Evolutionary conservation across 768 basidiomycete species (phyloP).

Genomic region (Cystofilobasidium ferigula): DNA sequence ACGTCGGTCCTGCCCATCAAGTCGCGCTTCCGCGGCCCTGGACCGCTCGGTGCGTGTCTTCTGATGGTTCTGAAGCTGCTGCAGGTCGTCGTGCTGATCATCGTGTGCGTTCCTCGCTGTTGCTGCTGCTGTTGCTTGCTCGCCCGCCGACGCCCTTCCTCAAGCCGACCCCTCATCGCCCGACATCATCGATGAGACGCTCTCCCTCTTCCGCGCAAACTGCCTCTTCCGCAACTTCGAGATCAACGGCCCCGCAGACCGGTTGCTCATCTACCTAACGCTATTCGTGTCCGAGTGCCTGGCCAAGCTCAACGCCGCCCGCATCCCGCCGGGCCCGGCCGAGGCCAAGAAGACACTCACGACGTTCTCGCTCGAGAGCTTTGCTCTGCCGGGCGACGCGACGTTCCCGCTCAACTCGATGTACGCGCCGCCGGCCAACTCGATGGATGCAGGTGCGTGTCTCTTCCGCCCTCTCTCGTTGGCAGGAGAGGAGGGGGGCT

Average conservation of each 20-base stretch:
- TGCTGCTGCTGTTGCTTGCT: not conserved
- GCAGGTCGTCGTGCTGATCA: too few relatives aligned
- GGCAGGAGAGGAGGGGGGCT: too few relatives aligned
- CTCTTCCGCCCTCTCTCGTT: not conserved
- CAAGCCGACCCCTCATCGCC: constrained; percentile 64
- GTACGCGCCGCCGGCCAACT: constrained; percentile 65
- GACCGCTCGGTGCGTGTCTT: constrained; percentile 47
- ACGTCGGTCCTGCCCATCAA: constrained; percentile 79
- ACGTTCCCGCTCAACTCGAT: constrained; percentile 86
- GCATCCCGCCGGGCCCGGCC: constrained; percentile 45
- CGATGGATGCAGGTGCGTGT: constrained; percentile 65
- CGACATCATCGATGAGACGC: constrained; percentile 90
- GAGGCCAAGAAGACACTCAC: constrained; percentile 78
- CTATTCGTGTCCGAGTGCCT: constrained; percentile 97
- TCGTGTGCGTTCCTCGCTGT: too few relatives aligned
- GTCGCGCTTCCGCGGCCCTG: constrained; percentile 84
- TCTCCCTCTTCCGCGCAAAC: constrained; percentile 96
- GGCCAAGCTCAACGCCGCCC: constrained; percentile 56
- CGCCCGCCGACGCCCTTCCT: not conserved
- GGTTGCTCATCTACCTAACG: constrained; percentile 90
- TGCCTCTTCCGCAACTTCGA: constrained; percentile 99
- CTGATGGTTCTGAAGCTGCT: too few relatives aligned
- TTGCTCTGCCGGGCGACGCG: constrained; percentile 89
- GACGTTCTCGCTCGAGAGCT: constrained; percentile 84
- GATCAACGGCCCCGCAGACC: constrained; percentile 95